A percentile compares a stretch with the other conserved stretches of the same genome.
Evolutionary conservation across 495 filamentous ascomycete genomes (phyloP).

Genomic region (Aspergillus heteromorphus): DNA sequence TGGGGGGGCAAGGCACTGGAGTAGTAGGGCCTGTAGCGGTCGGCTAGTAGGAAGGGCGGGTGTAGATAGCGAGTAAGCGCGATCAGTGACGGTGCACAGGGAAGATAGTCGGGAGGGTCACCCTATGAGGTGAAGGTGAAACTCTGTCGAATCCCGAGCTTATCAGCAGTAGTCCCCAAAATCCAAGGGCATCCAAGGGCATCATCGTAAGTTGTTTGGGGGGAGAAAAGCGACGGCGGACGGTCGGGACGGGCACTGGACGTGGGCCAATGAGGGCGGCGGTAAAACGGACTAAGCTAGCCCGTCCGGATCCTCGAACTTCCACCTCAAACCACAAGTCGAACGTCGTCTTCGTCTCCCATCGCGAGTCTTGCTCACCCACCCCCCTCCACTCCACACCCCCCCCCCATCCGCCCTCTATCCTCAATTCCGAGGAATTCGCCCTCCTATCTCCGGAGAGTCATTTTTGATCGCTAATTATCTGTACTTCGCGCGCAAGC

Average conservation of each 20-base stretch:
- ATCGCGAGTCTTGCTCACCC: conserved; percentile 26
- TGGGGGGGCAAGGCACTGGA: no score
- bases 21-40: no score
- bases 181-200: no score
- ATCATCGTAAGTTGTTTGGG: conserved; percentile 19
- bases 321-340: conserved; percentile 42
- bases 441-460: conserved; percentile 20
- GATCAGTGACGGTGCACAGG: no score
- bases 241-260: conserved; percentile 9
- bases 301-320: conserved; percentile 41
- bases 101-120: no score
- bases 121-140: no score
- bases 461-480: conserved; percentile 23
- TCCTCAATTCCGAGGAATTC: conserved; percentile 18
- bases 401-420: conserved; percentile 12
- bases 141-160: no score
- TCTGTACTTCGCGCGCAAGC: conserved; percentile 29
- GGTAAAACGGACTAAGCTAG: conserved; percentile 33
- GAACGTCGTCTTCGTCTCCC: conserved; percentile 35
- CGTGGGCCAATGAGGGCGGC: conserved; percentile 31
- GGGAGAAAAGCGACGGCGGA: conserved; percentile 2
- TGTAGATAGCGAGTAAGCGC: neutral
- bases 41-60: neutral
- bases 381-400: conserved; percentile 36
- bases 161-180: neutral